Evolutionary conservation across 352 stramenopile genomes (phyloP).

Genomic region (Phytophthora rubi): DNA sequence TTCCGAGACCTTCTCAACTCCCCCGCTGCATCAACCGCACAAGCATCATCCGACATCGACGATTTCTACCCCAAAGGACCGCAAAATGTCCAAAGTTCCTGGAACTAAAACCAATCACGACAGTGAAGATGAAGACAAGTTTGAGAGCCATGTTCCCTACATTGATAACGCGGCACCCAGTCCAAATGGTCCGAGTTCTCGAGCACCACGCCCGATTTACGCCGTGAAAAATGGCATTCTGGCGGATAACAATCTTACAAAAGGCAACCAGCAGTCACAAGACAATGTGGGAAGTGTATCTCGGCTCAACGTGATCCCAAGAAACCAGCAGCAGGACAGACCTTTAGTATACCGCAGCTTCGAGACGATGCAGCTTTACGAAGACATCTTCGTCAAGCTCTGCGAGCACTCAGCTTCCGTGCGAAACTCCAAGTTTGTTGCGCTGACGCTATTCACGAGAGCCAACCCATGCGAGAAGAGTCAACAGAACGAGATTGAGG

Average conservation of each 20-base stretch:
- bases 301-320: slow-evolving; percentile 1
- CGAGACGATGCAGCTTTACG: slow-evolving; percentile 43
- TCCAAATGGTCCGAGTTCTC: not conserved
- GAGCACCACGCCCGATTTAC: slow-evolving; percentile 14
- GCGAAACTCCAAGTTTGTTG: slow-evolving; percentile 59
- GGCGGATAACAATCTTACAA: slow-evolving; percentile 14
- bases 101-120: slow-evolving; percentile 9
- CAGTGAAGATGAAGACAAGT: slow-evolving; percentile 34
- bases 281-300: not conserved
- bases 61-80: slow-evolving; percentile 1
- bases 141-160: slow-evolving; percentile 4
- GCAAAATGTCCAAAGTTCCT: no score
- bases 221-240: slow-evolving; percentile 27
- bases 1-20: slow-evolving; percentile 26
- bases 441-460: slow-evolving; percentile 58
- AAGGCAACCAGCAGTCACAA: slow-evolving; percentile 42
- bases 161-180: not conserved
- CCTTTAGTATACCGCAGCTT: slow-evolving; percentile 39
- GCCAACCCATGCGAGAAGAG: slow-evolving; percentile 12
- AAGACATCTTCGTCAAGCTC: slow-evolving; percentile 64
- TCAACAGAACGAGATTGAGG: slow-evolving; percentile 25
- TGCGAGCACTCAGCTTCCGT: slow-evolving; percentile 54
- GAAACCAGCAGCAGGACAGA: slow-evolving; percentile 18
- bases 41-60: not conserved
- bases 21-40: slow-evolving; percentile 9